Base-by-base conservation (phyloP, 2,329 filamentous ascomycete species). In the Rhynchosporium secalis region DNA sequence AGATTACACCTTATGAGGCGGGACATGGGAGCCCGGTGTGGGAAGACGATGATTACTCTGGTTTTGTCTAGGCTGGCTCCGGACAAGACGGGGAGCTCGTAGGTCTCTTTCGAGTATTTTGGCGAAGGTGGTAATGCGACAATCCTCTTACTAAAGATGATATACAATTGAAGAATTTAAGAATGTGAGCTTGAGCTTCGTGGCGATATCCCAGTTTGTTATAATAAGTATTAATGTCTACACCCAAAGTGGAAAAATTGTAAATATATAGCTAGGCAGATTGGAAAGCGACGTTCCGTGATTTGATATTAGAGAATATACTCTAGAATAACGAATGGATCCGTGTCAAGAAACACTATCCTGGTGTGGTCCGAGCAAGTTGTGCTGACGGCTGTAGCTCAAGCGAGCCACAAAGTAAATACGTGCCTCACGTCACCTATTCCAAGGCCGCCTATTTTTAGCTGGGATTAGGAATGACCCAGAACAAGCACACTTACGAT, bases 31-130 rank as follows among this genome's bases (percentile, higher is more conserved):
- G n/a, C 12, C 54, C 28, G 10, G 40, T 45, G 5, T 33, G 41
- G 38, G 31, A 47, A 7, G 41, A 56, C 36, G 36, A 31, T 45
- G 20, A 46, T 20, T 45, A 56, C n/a, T 56, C 54, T 5, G 54
- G 28, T 10, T 38, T 56, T 33, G 6, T 41, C 7, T 29, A 54
- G 51, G 20, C 20, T 54, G 8, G 33, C 3, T 10, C 4, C n/a
- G 2, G 9, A n/a, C n/a, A 20, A 20, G 43, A 20, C n/a, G 9
- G n/a, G 9, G n/a, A 46, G 43, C 15, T 45, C n/a, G 41, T 45
- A 45, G 15, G 43, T 20, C n/a, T 45, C 13, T 45, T 45, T 45
- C n/a, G 6, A 20, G n/a, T 7, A 43, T 7, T n/a, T 45, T 3
- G 15, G 20, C 13, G 13, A 20, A 45, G 43, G 43, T 20, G 13